Conservation (phyloP, 1,284 basidiomycete species). For the Crocinoboletus sp. region DNA sequence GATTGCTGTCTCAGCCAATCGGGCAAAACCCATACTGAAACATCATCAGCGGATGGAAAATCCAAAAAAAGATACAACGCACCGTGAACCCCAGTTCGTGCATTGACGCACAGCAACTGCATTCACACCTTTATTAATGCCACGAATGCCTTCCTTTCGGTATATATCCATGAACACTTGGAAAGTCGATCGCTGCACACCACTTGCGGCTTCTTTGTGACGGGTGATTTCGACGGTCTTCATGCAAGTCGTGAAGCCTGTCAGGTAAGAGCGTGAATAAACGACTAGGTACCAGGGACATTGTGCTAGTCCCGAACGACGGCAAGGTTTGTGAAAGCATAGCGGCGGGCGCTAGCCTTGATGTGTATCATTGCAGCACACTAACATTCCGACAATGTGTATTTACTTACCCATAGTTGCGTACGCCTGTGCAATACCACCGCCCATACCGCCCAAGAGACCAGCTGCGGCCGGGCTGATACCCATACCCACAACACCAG, state of each 20-base stretch:
- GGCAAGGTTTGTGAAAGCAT: slow-evolving; percentile 16
- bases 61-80: slow-evolving; percentile 25
- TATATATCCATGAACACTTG: slow-evolving; percentile 95
- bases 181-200: slow-evolving; percentile 92
- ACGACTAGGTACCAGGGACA: background rate
- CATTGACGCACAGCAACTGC: slow-evolving; percentile 97
- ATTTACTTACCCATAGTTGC: slow-evolving; percentile 91
- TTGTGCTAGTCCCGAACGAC: slow-evolving; percentile 12
- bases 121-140: slow-evolving; percentile 99
- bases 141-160: slow-evolving; percentile 87
- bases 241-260: slow-evolving; percentile 98
- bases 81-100: slow-evolving; percentile 99
- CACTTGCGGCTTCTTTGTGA: slow-evolving; percentile 90
- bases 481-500: slow-evolving; percentile 58
- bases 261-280: slow-evolving; percentile 12
- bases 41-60: slow-evolving; percentile 7
- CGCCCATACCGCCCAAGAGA: slow-evolving; percentile 94
- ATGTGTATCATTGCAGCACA: slow-evolving; percentile 13
- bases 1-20: slow-evolving; percentile 84
- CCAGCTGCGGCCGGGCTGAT: slow-evolving; percentile 82
- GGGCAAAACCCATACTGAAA: slow-evolving; percentile 91
- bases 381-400: background rate
- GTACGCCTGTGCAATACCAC: slow-evolving; percentile 97
- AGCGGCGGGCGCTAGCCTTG: slow-evolving; percentile 20
- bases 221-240: slow-evolving; percentile 99